These are phyloP conservation scores for Trichoderma koningii DNA, from an alignment of 2,329 filamentous ascomycete genomes.

Conservation along the genomic window DNA sequence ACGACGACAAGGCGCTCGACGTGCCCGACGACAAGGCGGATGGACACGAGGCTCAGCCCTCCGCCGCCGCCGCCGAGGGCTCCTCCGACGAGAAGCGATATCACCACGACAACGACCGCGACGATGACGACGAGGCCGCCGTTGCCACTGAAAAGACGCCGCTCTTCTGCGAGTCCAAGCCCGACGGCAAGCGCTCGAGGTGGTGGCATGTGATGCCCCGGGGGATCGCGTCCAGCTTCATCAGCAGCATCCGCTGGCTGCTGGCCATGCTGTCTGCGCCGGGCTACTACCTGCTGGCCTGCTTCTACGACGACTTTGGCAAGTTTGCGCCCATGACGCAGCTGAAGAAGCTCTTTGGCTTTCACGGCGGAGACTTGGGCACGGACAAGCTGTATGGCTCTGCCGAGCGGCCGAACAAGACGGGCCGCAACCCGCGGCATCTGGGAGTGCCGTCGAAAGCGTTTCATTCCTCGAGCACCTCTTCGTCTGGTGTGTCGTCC, in stretches of 20 bases:
- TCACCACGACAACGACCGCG: slow-evolving; percentile 39
- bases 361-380: slow-evolving; percentile 49
- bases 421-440: slow-evolving; percentile 34
- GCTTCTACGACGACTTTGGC: slow-evolving; percentile 79
- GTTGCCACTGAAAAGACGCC: slow-evolving; percentile 65
- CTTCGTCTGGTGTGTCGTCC: slow-evolving; percentile 68
- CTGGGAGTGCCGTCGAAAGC: slow-evolving; percentile 36
- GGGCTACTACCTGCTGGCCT: slow-evolving; percentile 78
- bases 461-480: slow-evolving; percentile 42
- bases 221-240: slow-evolving; percentile 69
- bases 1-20: slow-evolving; percentile 42
- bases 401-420: slow-evolving; percentile 33
- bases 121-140: slow-evolving; percentile 39
- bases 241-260: slow-evolving; percentile 76
- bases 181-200: slow-evolving; percentile 42
- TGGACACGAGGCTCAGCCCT: slow-evolving; percentile 39
- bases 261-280: slow-evolving; percentile 78
- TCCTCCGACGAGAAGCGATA: slow-evolving; percentile 41
- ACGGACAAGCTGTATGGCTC: slow-evolving; percentile 33
- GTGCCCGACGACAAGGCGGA: slow-evolving; percentile 40
- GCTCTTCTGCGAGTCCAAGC: slow-evolving; percentile 49
- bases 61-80: slow-evolving; percentile 42
- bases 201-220: slow-evolving; percentile 63
- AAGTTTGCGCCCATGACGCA: slow-evolving; percentile 77
- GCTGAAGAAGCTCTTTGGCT: slow-evolving; percentile 64